Base-by-base conservation (phyloP, 352 stramenopile genomes). In the Pythium aphanidermatum region DNA sequence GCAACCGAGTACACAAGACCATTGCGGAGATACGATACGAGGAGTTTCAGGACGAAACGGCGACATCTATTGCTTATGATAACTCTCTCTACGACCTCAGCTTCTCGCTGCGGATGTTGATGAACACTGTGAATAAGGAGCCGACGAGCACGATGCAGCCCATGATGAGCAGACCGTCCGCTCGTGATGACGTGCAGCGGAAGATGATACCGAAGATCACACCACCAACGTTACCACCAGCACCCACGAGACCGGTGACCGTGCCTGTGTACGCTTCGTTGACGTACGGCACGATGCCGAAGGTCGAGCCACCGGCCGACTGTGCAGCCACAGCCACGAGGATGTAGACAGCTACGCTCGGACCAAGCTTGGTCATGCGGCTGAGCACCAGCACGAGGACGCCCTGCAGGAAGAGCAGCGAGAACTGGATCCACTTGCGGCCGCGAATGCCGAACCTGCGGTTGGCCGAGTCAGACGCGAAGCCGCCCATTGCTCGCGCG, bases 301-400 rank as follows among this genome's bases (percentile, higher is more conserved):
- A 89, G 7, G 59, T 65, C 26, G 76, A 80, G 12, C 74, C 76
- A 7, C 67, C 81, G 0, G 89, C 74, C 20, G 83, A 71, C 62
- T 98, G 95, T 0, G 92, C 86, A 10, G 92, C 92, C 13, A 96
- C 64, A 4, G 88, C 94, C 53, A 98, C 95, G 39, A 96, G 74
- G 10, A 97, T 73, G 65, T 97, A 93, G 24, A 94, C 27, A 4
- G 74, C 55, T 46, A 97, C 80, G 32, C 90, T 86, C 36, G 62
- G 26, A 13, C 65, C 71, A 3, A 97, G 66, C 11, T 55, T 63
- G 19, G 80, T 65, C 46, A 80, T 75, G 23, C 84, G 70, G 43
- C 88, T 91, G 51, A 98, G 84, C 21, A 92, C 63, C 38, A 97
- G 72, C 25, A 98, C 67, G 21, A 97, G 56, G 5, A 60, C 44